Conservation (phyloP, 1,284 basidiomycete genomes). For the Coniophora puteana region DNA sequence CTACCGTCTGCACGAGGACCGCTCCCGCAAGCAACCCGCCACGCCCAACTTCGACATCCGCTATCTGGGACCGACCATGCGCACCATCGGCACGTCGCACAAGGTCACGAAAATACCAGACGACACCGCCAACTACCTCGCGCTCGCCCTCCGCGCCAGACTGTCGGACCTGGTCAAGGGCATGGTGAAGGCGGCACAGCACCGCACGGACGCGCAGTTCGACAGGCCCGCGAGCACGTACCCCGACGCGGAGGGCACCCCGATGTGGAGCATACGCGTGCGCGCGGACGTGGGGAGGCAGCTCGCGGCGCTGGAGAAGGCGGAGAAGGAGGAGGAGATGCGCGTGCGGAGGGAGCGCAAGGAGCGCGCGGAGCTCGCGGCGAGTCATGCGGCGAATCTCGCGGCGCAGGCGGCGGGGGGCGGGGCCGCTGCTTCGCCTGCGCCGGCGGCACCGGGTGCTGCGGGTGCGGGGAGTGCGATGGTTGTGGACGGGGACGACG, state of each 20-base stretch:
- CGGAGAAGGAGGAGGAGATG: slow-evolving; percentile 80
- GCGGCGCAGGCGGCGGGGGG: slow-evolving; percentile 50
- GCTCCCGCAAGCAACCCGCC: slow-evolving; percentile 65
- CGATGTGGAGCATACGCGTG: slow-evolving; percentile 79
- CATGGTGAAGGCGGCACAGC: slow-evolving; percentile 69
- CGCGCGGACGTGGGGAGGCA: slow-evolving; percentile 75
- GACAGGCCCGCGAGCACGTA: slow-evolving; percentile 64
- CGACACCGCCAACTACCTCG: slow-evolving; percentile 72
- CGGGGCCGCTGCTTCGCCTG: slow-evolving; percentile 14
- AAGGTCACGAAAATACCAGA: slow-evolving; percentile 65
- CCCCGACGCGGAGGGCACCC: slow-evolving; percentile 45
- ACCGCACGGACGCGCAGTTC: slow-evolving; percentile 68
- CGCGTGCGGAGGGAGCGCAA: slow-evolving; percentile 68
- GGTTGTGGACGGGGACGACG: slow-evolving; percentile 35
- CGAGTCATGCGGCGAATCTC: slow-evolving; percentile 58
- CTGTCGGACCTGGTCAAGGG: slow-evolving; percentile 67
- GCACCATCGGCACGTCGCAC: slow-evolving; percentile 55
- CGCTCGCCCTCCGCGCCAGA: slow-evolving; percentile 72
- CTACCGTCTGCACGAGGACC: slow-evolving; percentile 66
- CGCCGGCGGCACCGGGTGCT: slow-evolving; percentile 6
- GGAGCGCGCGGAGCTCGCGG: slow-evolving; percentile 65
- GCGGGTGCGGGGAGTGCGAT: slow-evolving; percentile 13
- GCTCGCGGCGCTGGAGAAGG: slow-evolving; percentile 66
- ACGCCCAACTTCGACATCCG: slow-evolving; percentile 63
- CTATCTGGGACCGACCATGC: slow-evolving; percentile 60